phyloP scores from a whole-genome alignment of 495 filamentous ascomycete genomes.

The Bryoglossum gracile region DNA sequence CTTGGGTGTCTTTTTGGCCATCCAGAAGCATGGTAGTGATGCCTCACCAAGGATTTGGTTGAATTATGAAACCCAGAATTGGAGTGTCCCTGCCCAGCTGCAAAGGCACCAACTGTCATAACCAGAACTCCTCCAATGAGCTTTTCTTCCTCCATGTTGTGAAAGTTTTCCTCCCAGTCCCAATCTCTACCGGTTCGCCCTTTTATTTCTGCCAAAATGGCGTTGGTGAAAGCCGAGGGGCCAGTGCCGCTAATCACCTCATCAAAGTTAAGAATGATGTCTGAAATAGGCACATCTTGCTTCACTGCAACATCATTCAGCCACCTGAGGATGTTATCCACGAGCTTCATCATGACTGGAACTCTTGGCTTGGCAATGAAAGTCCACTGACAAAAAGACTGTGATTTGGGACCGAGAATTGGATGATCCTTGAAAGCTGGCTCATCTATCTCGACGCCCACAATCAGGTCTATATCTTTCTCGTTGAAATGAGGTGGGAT shows the following conservation, averaged over 20 bases:
- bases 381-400: constrained; percentile 64
- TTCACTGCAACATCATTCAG: constrained; percentile 45
- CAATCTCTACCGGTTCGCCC: no score
- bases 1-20: no score
- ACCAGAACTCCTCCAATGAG: no score
- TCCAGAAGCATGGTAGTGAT: no score
- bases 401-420: constrained; percentile 53
- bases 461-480: constrained; percentile 50
- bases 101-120: no score
- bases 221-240: constrained; percentile 56
- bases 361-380: constrained; percentile 55
- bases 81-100: no score
- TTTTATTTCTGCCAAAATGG: constrained; percentile 55
- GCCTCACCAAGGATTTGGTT: no score
- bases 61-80: no score
- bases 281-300: constrained; percentile 43
- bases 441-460: constrained; percentile 61
- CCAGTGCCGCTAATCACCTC: constrained; percentile 62
- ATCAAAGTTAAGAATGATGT: constrained; percentile 56
- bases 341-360: constrained; percentile 53
- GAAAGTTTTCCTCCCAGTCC: no score
- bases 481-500: constrained; percentile 34
- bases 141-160: no score
- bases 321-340: constrained; percentile 55
- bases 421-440: constrained; percentile 51